Base-by-base conservation (phyloP, 2,329 filamentous ascomycete genomes). In the Myriosclerotinia curreyana region DNA sequence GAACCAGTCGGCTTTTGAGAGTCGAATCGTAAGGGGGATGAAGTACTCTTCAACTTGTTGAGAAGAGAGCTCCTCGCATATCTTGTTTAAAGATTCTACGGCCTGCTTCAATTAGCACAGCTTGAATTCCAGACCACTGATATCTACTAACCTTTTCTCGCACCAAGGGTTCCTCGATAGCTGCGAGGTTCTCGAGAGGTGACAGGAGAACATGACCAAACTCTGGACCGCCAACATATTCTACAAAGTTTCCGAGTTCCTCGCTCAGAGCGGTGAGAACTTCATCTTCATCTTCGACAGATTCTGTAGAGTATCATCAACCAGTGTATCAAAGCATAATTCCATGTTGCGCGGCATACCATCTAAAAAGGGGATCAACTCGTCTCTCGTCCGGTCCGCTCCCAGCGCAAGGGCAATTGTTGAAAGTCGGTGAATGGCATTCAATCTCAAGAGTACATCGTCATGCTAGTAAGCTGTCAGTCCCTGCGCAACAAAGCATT, bases 1-100 rank as follows among this genome's bases (percentile, higher is more conserved):
- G 79, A 99, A 99, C 95, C 95, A 99, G 80, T 99, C 95, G 79
- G 95, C 95, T 84, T 98, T 99, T 70, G 95, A 96, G 67, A 99
- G 90, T 75, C 95, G 92, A 75, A 96, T 86, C 66, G 93, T 93
- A 75, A 99, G 88, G 67, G 95, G 95, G 72, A 99, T 94, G 80
- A 98, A 98, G 79, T 93, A 91, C 74, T 97, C 91, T 82, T 99
- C 95, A 75, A 98, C 89, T 81, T 99, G 95, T 77, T 92, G 85
- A 72, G 92, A 82, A 59, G 92, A 96, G 64, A 99, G 85, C 76
- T 96, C 87, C 75, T 88, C 86, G 84, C 95, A 98, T 77, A 99
- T 98, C 82, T 97, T 99, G 86, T 99, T 99, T 71, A 99, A 86
- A 55, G 95, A 99, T 78, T 99, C 96, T 76, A 99, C 95, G 69